Conservation (phyloP, 2,329 filamentous ascomycete genomes). For the Peltaster fructicola region DNA sequence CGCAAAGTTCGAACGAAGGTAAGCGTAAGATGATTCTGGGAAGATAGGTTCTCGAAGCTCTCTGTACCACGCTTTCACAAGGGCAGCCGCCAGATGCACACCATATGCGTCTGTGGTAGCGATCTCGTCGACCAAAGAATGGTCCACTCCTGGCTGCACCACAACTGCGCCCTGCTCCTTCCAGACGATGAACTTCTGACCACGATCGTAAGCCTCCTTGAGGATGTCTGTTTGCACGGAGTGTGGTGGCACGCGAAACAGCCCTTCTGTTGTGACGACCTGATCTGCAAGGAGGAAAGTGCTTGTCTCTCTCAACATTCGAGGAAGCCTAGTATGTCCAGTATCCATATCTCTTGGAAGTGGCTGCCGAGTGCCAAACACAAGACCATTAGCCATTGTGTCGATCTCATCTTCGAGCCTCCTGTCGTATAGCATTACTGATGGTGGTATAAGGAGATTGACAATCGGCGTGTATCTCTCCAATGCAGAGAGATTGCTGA, state of each 20-base stretch:
- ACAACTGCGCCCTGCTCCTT: constrained; percentile 25
- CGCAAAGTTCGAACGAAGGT: constrained; percentile 26
- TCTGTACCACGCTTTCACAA: constrained; percentile 40
- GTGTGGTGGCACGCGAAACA: constrained; percentile 37
- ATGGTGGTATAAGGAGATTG: constrained; percentile 34
- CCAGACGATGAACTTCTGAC: constrained; percentile 36
- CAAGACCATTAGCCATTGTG: constrained; percentile 26
- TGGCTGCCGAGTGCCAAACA: constrained; percentile 30
- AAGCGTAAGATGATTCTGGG: constrained; percentile 30
- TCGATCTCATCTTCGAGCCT: constrained; percentile 30
- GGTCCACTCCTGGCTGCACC: constrained; percentile 21
- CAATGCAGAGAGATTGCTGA: constrained; percentile 31
- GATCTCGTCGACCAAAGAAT: constrained; percentile 23
- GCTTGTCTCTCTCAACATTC: constrained; percentile 35
- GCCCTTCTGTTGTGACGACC: constrained; percentile 32
- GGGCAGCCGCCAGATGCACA: constrained; percentile 33
- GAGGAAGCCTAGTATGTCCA: constrained; percentile 31
- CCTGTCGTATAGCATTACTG: constrained; percentile 36
- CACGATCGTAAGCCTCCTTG: constrained; percentile 37
- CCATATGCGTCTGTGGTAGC: constrained; percentile 34
- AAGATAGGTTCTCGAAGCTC: constrained; percentile 35
- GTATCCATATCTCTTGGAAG: constrained; percentile 26
- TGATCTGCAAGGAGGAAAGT: constrained; percentile 31
- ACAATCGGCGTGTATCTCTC: constrained; percentile 35
- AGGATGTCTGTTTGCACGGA: constrained; percentile 31